Conservation (phyloP, 1,284 basidiomycete genomes). For the Pisolithus thermaeus region DNA sequence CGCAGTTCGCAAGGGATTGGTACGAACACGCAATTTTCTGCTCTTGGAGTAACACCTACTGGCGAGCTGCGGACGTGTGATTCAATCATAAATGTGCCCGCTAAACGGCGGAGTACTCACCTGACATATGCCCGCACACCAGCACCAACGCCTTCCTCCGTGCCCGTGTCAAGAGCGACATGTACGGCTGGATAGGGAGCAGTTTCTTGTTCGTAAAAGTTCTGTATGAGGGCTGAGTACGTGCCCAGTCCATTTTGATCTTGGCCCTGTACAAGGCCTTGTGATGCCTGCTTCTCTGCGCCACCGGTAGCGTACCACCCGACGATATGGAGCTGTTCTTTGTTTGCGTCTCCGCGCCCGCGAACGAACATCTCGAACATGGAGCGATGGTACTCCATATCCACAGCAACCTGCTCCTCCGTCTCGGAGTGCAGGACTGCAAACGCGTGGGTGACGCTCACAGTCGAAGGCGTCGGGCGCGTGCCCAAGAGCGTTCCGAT, state of each 20-base stretch:
- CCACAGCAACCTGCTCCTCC: slow-evolving; percentile 87
- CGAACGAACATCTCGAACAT: slow-evolving; percentile 90
- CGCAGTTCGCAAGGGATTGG: slow-evolving; percentile 81
- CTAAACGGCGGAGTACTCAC: slow-evolving; percentile 33
- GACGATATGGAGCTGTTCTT: slow-evolving; percentile 66
- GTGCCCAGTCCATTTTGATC: slow-evolving; percentile 78
- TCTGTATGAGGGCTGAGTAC: slow-evolving; percentile 97
- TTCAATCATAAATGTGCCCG: not conserved
- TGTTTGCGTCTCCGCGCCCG: slow-evolving; percentile 60
- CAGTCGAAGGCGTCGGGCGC: slow-evolving; percentile 60
- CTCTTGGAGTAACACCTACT: slow-evolving; percentile 80
- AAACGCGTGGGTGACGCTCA: slow-evolving; percentile 80
- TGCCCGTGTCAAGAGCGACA: slow-evolving; percentile 86
- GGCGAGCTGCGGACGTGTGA: slow-evolving; percentile 51
- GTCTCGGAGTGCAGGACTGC: slow-evolving; percentile 91
- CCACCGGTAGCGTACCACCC: slow-evolving; percentile 67
- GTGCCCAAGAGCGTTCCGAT: slow-evolving; percentile 94
- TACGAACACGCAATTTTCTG: slow-evolving; percentile 89
- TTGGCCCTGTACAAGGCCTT: slow-evolving; percentile 67
- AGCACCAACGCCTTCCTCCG: slow-evolving; percentile 64
- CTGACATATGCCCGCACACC: slow-evolving; percentile 88
- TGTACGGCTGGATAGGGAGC: slow-evolving; percentile 88
- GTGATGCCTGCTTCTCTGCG: slow-evolving; percentile 10
- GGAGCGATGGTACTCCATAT: slow-evolving; percentile 92
- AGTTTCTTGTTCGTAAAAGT: slow-evolving; percentile 95